phyloP scores from a whole-genome alignment of 805 yeast species.

The Starmerella tilneyi region DNA sequence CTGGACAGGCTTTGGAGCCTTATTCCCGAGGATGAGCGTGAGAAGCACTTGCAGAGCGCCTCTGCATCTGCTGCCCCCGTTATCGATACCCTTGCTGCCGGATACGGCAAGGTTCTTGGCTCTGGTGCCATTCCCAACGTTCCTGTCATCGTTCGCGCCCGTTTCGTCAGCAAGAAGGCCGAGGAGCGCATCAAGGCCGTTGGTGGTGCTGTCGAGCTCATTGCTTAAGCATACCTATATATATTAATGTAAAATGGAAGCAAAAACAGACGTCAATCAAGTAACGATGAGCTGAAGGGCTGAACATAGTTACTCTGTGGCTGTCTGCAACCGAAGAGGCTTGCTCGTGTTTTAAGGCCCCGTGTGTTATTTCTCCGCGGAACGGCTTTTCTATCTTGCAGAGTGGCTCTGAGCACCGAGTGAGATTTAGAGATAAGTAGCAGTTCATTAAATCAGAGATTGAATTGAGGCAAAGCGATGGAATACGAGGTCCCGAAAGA shows the following conservation, averaged over 20 bases:
- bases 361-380: too few relatives aligned
- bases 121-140: conserved; percentile 97
- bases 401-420: too few relatives aligned
- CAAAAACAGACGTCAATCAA: not conserved
- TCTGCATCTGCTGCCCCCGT: conserved; percentile 92
- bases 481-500: too few relatives aligned
- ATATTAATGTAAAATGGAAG: conserved; percentile 6
- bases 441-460: too few relatives aligned
- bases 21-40: conserved; percentile 88
- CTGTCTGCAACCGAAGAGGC: too few relatives aligned
- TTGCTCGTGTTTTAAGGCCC: too few relatives aligned
- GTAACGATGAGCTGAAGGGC: too few relatives aligned
- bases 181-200: conserved; percentile 99
- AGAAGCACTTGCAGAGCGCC: conserved; percentile 77
- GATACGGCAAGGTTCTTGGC: conserved; percentile 99
- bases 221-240: conserved; percentile 56
- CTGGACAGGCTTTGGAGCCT: conserved; percentile 97
- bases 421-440: too few relatives aligned
- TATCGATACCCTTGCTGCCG: conserved; percentile 97
- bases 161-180: conserved; percentile 98
- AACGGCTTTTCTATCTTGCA: too few relatives aligned
- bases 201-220: conserved; percentile 99
- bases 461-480: too few relatives aligned
- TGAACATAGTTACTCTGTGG: too few relatives aligned
- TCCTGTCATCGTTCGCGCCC: conserved; percentile 98